Evolutionary conservation across 768 basidiomycete species (phyloP), one percentile per base, ranked within the genome.

Genomic region (Obba rivulosa): DNA sequence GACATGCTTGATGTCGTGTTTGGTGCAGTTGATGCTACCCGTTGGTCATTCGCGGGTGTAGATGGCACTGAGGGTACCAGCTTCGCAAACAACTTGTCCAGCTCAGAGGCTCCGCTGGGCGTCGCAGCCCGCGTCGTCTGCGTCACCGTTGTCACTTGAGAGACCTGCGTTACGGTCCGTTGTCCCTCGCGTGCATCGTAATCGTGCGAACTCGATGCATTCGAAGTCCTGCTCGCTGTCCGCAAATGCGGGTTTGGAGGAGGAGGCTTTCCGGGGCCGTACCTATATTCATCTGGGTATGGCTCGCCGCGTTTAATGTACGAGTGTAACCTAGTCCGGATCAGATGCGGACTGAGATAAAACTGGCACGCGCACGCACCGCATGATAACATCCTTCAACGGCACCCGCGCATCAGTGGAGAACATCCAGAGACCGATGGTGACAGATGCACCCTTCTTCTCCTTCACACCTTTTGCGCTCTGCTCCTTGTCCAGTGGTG

Each of bases 341-440:
- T 39, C 34, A 36, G 44, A 18, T 3, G 34, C 8, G 45, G 34
- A 23, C 14, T n/a, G 18, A 37, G 21, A n/a, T n/a, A 3, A 36
- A 13, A 34, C 7, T 13, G 41, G 31, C 24, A 4, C 22, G 44
- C 13, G 22, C 3, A 66, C 73, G 43, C 53, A 83, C 85, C 85
- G 76, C 60, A 75, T 68, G 69, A 89, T 77, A 40, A 87, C 84
- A 48, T 85, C 79, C 43, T 78, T 76, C 68, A 91, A 73, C 20
- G 83, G 78, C 61, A 88, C 86, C 35, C 86, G 75, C 17, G 80
- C 76, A 41, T 83, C 81, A 7, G 79, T 79, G 8, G 80, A 73
- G 57, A 81, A 79, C 65, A 82, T 85, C 89, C 88, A 92, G 9
- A 91, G 66, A 14, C 86, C 85, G 49, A 87, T 75, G 1, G 79